Conservation (phyloP, 2,329 filamentous ascomycete species). For the Aspergillus glaucus region DNA sequence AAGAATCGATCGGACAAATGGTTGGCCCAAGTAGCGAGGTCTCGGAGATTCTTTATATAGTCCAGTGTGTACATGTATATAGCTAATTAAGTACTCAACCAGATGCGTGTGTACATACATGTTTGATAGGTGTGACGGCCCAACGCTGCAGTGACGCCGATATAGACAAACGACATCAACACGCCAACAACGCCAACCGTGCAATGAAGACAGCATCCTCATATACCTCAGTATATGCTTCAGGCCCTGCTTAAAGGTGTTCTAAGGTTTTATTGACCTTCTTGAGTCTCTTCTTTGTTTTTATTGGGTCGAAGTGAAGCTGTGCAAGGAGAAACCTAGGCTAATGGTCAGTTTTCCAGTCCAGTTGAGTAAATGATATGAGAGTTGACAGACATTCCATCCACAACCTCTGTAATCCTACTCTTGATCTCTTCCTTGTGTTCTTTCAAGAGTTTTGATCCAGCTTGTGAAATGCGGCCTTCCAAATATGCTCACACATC, state of each 20-base stretch:
- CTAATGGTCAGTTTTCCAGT: not conserved
- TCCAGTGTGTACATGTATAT: too few species aligned
- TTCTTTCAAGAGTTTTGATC: slow-evolving; percentile 4
- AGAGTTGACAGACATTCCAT: slow-evolving; percentile 26
- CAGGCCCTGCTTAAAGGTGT: slow-evolving; percentile 22
- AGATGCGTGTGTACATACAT: too few species aligned
- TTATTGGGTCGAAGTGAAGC: slow-evolving; percentile 14
- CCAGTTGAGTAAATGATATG: not conserved
- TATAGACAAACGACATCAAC: too few species aligned
- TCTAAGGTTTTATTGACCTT: slow-evolving; percentile 17
- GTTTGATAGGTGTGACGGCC: too few species aligned
- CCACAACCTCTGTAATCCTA: slow-evolving; percentile 17
- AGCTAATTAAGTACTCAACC: too few species aligned
- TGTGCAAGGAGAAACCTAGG: slow-evolving; percentile 20
- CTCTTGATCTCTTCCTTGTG: slow-evolving; percentile 15
- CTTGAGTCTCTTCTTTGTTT: too few species aligned
- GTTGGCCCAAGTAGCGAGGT: too few species aligned
- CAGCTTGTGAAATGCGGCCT: slow-evolving; percentile 1
- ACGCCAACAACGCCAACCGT: too few species aligned
- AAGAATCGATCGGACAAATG: too few species aligned
- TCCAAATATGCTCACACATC: slow-evolving; percentile 29
- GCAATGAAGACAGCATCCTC: too few species aligned
- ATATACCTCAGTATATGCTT: slow-evolving; percentile 37
- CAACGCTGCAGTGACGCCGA: too few species aligned
- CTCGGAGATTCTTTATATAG: too few species aligned